Evolutionary conservation across 1,139 yeast species (phyloP), one percentile per base, ranked within the genome.

Genomic region (Diutina scorzettiae): DNA sequence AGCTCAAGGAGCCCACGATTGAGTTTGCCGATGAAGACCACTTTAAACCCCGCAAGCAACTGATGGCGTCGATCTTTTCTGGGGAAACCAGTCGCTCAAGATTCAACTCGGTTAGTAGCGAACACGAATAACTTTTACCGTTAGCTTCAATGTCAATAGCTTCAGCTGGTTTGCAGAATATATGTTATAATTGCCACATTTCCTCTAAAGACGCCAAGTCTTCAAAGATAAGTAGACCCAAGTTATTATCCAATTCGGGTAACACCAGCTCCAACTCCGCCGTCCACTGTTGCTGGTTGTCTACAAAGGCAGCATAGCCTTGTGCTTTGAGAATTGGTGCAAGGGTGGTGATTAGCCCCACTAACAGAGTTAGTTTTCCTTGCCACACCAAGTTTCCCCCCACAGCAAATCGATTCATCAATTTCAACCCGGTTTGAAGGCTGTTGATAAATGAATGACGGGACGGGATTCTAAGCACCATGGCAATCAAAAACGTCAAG

Each of bases 21-120:
- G 39, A 34, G 16, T 34, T 34, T 23, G 39, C 39, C 23, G 39
- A 23, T 5, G 20, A 23, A 5, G 39, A 34, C 19, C 39, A 34
- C 28, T 34, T 18, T 18, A 34, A 34, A 28, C 28, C 39, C 11
- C 39, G 39, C 18, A 34, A 21, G 17, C 39, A 34, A 16, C 39
- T 34, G 39, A 6, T 23, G 29, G 27, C 28, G 5, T 34, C 39
- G 11, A 20, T 34, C 19, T 8, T 34, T 19, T 34, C 39, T 9
- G 28, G 23, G 16, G 39, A 34, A 14, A n/a, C 37, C 8, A 17
- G 17, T 3, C 17, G 39, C 5, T 23, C 28, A 18, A 21, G 39
- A 23, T 34, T 34, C 14, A 19, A 19, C 17, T 23, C 25, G 12
- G 39, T 34, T 8, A 32, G 37, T 25, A 32, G 37, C 17, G 37